These are phyloP conservation scores for Monosporascus sp. DNA, from an alignment of 2,329 filamentous ascomycete species.

Conservation along the genomic window DNA sequence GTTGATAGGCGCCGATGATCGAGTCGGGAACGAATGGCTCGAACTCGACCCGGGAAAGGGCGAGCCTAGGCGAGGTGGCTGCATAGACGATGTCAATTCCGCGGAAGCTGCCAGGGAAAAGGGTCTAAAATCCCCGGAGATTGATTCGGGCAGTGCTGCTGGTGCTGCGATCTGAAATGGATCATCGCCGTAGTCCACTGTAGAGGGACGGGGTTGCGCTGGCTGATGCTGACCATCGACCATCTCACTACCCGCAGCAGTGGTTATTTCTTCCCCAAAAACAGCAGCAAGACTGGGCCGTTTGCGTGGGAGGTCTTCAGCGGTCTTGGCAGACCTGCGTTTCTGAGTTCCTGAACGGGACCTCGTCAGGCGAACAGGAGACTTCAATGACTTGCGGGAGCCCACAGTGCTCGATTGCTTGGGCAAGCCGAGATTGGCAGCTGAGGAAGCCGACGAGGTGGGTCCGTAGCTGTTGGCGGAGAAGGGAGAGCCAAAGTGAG, in stretches of 20 bases:
- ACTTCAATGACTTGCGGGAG: constrained; percentile 46
- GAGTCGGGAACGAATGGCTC: constrained; percentile 58
- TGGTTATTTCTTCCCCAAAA: constrained; percentile 36
- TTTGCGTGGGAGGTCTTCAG: constrained; percentile 44
- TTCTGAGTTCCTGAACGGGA: constrained; percentile 53
- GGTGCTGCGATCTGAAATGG: constrained; percentile 1
- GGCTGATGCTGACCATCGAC: constrained; percentile 2
- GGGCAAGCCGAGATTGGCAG: constrained; percentile 32
- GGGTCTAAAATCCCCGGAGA: neutral
- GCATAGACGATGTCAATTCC: constrained; percentile 26
- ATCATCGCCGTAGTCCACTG: neutral
- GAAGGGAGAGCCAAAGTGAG: constrained; percentile 51
- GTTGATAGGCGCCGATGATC: constrained; percentile 42
- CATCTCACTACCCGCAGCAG: neutral
- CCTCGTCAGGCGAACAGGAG: constrained; percentile 45
- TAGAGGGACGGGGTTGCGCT: neutral
- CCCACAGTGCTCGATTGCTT: constrained; percentile 46
- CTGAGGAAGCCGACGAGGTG: constrained; percentile 49
- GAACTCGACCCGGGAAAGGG: constrained; percentile 48
- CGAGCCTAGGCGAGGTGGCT: constrained; percentile 51
- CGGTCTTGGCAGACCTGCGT: constrained; percentile 44
- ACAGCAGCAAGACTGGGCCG: constrained; percentile 52
- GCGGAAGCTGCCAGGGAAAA: neutral
- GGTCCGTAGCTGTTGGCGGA: constrained; percentile 57
- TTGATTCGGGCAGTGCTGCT: too few relatives aligned